Conservation (phyloP, 345 rosid species). For the Durio zibethinus region DNA sequence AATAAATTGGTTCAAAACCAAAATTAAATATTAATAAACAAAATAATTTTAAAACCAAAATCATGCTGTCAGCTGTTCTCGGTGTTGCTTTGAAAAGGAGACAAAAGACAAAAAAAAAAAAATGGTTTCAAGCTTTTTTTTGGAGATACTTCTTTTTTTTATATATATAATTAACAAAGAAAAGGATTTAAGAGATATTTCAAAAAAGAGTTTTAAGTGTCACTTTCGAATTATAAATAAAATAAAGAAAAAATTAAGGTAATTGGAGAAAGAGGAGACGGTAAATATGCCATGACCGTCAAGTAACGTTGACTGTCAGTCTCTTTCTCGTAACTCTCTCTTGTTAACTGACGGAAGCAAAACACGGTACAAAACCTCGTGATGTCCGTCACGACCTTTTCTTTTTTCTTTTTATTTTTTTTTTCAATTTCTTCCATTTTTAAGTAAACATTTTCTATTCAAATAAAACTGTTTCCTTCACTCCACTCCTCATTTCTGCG, state of each 20-base stretch:
- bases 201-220: too few relatives aligned
- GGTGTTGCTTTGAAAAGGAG: too few relatives aligned
- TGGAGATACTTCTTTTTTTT: too few relatives aligned
- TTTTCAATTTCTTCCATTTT: not conserved
- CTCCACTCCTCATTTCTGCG: conserved; percentile 13
- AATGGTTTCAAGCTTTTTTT: too few relatives aligned
- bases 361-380: not conserved
- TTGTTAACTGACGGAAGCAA: conserved; percentile 2
- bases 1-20: too few relatives aligned
- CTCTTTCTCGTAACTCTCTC: not conserved
- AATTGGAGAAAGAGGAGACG: not conserved
- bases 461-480: not conserved
- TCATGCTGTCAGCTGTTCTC: too few relatives aligned
- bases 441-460: not conserved
- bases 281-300: conserved; percentile 23
- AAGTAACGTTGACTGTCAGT: conserved; percentile 20
- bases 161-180: too few relatives aligned
- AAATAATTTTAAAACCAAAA: too few relatives aligned
- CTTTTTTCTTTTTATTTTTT: not conserved
- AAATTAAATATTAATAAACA: too few relatives aligned
- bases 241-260: not conserved
- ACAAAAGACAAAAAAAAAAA: too few relatives aligned
- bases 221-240: too few relatives aligned
- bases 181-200: too few relatives aligned
- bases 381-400: conserved; percentile 9